Percentiles rank a stretch among this genome's conserved stretches.
Evolutionary conservation across 1,139 yeast species (phyloP).

Genomic region (Pichia cactophila): DNA sequence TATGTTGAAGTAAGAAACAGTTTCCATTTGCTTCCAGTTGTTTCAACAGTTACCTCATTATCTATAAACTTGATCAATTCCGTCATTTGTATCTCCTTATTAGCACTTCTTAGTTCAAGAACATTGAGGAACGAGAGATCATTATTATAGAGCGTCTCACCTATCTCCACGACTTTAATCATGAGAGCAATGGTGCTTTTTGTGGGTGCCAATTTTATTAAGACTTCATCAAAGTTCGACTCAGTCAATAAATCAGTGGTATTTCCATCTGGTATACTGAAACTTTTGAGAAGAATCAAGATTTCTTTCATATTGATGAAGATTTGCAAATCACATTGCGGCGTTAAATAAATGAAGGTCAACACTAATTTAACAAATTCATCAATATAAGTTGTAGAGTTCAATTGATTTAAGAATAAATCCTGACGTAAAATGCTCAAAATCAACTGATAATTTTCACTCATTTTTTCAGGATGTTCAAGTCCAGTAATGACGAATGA

Average conservation of each 20-base stretch:
- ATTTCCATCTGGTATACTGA: conserved; percentile 7
- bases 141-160: conserved; percentile 38
- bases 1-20: conserved; percentile 31
- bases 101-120: conserved; percentile 29
- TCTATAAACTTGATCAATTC: conserved; percentile 20
- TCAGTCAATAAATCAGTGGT: neutral
- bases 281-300: conserved; percentile 13
- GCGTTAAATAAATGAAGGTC: conserved; percentile 20
- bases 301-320: conserved; percentile 24
- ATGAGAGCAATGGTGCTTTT: conserved; percentile 17
- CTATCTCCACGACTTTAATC: conserved; percentile 30
- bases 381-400: neutral
- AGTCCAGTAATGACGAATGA: conserved; percentile 13
- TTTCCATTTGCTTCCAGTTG: conserved; percentile 31
- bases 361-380: conserved; percentile 17
- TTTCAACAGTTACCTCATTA: conserved; percentile 23
- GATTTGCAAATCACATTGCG: conserved; percentile 19
- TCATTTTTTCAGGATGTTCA: conserved; percentile 7
- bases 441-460: conserved; percentile 9
- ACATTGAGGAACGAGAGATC: conserved; percentile 35
- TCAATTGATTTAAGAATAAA: conserved; percentile 9
- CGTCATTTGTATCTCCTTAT: conserved; percentile 15
- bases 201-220: conserved; percentile 1
- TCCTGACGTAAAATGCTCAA: conserved; percentile 20
- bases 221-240: neutral